Evolutionary conservation across 768 basidiomycete genomes (phyloP).

Genomic region (Lyophyllum semitale): DNA sequence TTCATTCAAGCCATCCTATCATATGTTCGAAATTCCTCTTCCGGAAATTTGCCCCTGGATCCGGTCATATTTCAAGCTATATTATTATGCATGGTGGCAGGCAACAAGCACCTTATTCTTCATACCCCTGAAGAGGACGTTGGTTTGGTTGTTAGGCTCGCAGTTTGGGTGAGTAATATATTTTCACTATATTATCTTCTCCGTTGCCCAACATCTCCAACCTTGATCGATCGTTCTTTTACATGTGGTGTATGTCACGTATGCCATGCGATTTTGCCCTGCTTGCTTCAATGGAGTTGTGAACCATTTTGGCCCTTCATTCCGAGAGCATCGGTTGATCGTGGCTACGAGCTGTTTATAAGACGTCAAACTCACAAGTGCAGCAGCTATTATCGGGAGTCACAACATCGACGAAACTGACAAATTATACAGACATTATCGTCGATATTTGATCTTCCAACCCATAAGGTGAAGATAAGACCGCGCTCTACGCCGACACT

Average conservation of each 20-base stretch:
- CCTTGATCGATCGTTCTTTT: neutral
- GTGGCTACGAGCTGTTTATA: neutral
- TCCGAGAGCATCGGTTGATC: neutral
- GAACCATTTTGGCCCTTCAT: neutral
- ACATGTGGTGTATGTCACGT: neutral
- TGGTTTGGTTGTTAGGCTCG: constrained; percentile 55
- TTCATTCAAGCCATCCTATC: constrained; percentile 55
- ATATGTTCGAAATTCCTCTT: constrained; percentile 43
- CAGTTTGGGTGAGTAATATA: constrained; percentile 54
- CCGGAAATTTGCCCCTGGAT: constrained; percentile 57
- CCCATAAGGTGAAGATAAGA: constrained; percentile 58
- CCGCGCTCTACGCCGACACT: constrained; percentile 17
- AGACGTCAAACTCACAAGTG: neutral
- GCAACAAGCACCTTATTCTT: constrained; percentile 64
- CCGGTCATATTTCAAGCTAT: constrained; percentile 65
- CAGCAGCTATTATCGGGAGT: neutral
- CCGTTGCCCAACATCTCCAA: neutral
- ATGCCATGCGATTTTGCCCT: neutral
- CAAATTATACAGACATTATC: constrained; percentile 50
- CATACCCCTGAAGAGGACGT: constrained; percentile 69
- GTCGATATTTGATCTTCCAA: constrained; percentile 57
- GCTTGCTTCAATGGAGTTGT: neutral
- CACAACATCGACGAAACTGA: constrained; percentile 15
- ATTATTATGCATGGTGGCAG: constrained; percentile 64
- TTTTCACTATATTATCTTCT: constrained; percentile 5